Evolutionary conservation across 306 rosid genomes (phyloP).

Genomic region (Parietaria judaica): DNA sequence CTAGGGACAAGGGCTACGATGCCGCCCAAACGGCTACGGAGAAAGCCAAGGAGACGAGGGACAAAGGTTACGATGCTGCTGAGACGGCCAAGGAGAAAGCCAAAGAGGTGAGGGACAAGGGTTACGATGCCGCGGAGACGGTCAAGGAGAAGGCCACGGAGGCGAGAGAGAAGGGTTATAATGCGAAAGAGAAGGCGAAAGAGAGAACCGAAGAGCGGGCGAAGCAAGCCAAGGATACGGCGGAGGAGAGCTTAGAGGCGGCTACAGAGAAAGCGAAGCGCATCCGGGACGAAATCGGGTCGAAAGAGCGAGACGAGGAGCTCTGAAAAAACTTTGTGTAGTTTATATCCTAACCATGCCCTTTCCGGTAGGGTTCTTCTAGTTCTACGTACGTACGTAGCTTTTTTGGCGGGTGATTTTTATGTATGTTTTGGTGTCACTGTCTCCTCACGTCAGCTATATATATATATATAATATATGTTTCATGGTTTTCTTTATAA

Average conservation of each 20-base stretch:
- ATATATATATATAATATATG: no score
- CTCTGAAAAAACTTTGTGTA: conserved; percentile 25
- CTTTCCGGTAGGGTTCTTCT: no score
- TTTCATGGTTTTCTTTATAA: no score
- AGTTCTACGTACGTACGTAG: no score
- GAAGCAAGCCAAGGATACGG: background rate
- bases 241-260: conserved; percentile 25
- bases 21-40: conserved; percentile 4
- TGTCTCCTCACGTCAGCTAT: no score
- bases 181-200: conserved; percentile 7
- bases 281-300: conserved; percentile 12
- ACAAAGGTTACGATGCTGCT: conserved; percentile 15
- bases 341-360: no score
- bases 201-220: conserved; percentile 11
- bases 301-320: conserved; percentile 40
- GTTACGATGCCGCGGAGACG: background rate
- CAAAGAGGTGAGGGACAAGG: conserved; percentile 21
- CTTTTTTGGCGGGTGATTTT: no score
- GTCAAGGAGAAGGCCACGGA: conserved; percentile 8
- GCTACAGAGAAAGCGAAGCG: conserved; percentile 31
- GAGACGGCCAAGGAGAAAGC: conserved; percentile 36
- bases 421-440: no score
- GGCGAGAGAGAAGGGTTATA: conserved; percentile 10
- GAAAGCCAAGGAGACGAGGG: conserved; percentile 14
- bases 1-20: conserved; percentile 6